These are phyloP conservation scores for Aspergillus quadricinctus DNA, from an alignment of 2,329 filamentous ascomycete genomes.

Conservation along the genomic window DNA sequence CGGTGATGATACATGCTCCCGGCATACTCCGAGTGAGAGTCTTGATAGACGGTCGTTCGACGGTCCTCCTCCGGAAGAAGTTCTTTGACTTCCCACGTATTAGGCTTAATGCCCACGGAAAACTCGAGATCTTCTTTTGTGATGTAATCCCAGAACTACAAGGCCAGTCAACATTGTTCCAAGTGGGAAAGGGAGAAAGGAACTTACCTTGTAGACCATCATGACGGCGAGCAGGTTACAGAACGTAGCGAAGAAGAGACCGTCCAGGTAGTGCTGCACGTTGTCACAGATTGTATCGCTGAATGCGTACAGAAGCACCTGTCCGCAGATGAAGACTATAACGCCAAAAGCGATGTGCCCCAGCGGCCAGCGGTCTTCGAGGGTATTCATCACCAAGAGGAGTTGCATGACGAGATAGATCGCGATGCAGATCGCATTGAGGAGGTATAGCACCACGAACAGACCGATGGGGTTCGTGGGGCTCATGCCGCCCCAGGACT, in stretches of 20 bases:
- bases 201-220: conserved; percentile 95
- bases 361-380: conserved; percentile 93
- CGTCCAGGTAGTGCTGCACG: conserved; percentile 88
- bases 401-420: conserved; percentile 86
- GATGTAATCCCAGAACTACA: conserved; percentile 96
- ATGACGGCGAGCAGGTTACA: conserved; percentile 94
- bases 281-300: conserved; percentile 78
- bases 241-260: conserved; percentile 87
- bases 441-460: conserved; percentile 85
- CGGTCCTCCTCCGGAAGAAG: conserved; percentile 76
- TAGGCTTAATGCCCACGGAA: conserved; percentile 88
- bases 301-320: conserved; percentile 89
- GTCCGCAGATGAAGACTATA: conserved; percentile 86
- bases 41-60: conserved; percentile 66
- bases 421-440: conserved; percentile 81
- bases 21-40: conserved; percentile 47
- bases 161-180: not conserved
- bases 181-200: conserved; percentile 1
- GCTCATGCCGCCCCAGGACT: conserved; percentile 78
- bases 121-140: conserved; percentile 98
- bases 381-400: conserved; percentile 78
- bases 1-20: conserved; percentile 42
- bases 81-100: conserved; percentile 99
- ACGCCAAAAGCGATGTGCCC: conserved; percentile 87
- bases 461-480: conserved; percentile 83